Base-by-base conservation (phyloP, 2,329 filamentous ascomycete species). In the Curvularia lunata region DNA sequence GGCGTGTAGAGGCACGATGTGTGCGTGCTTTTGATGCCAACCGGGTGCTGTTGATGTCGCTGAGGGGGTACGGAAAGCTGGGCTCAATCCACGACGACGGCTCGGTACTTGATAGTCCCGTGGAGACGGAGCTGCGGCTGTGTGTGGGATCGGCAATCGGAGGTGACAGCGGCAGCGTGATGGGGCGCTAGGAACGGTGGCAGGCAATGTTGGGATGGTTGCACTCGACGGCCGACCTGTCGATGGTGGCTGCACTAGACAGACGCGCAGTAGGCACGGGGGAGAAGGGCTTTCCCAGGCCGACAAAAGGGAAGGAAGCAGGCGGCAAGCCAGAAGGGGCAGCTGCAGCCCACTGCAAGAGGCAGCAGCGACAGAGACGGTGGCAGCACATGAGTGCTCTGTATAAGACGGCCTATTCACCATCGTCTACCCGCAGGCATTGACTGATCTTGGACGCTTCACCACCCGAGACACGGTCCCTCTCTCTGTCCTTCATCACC, bases 401-500 rank as follows among this genome's bases (percentile, higher is more conserved):
- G 72, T 76, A 76, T 76, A 76, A 76, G 70, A 74, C 64, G 70
- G 64, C 51, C 55, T 25, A 58, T 56, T 62, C 53, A 67, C 64
- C 71, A 60, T 67, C 68, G 67, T 64, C 51, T 63, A 54, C 54
- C 58, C 56, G 59, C 57, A 32, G 43, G 23, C 25, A 23, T 10
- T n/a, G 16, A 23, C 5, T n/a, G 16, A 12, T 13, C 25, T 21
- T 18, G 13, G 42, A 28, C 27, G 19, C 19, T 42, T 25, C 16
- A 13, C 27, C n/a, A 32, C 9, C 9, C 28, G 43, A 30, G 43
- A 32, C 43, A 30, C 43, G 43, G 43, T 19, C 43, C 43, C 25
- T 46, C 43, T 46, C 25, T 2, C 19, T 25, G 5, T 46, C 43
- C 58, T 40, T 55, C 60, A 58, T 54, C 61, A 23, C 45, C 46